These are phyloP conservation scores for Entomortierella chlamydospora DNA, from an alignment of 192 early-diverging fungal genomes.

Conservation along the genomic window DNA sequence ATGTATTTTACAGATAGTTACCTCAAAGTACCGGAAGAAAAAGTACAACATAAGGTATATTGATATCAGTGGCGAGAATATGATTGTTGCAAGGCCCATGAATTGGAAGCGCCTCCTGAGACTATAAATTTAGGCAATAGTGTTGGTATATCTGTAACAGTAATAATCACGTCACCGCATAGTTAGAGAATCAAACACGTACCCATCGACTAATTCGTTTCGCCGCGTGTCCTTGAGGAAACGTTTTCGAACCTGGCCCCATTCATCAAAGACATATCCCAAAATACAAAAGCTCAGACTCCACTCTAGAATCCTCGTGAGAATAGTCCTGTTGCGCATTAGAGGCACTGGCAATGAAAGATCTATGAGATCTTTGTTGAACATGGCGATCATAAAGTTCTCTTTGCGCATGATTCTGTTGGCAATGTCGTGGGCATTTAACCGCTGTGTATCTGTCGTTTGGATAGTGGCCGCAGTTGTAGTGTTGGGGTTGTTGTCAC, in stretches of 20 bases:
- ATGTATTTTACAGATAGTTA: slow-evolving; percentile 50
- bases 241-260: slow-evolving; percentile 82
- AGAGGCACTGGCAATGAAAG: slow-evolving; percentile 77
- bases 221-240: slow-evolving; percentile 83
- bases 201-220: slow-evolving; percentile 75
- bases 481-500: slow-evolving; percentile 73
- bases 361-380: slow-evolving; percentile 92
- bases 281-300: slow-evolving; percentile 89
- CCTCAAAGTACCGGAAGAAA: slow-evolving; percentile 96
- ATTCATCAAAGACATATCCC: slow-evolving; percentile 89
- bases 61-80: slow-evolving; percentile 90
- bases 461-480: slow-evolving; percentile 45
- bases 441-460: slow-evolving; percentile 63
- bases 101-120: slow-evolving; percentile 83
- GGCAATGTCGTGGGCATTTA: slow-evolving; percentile 81
- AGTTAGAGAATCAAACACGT: slow-evolving; percentile 6
- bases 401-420: slow-evolving; percentile 98
- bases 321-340: slow-evolving; percentile 65
- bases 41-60: slow-evolving; percentile 83
- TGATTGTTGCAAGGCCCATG: slow-evolving; percentile 87
- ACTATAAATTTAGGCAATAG: slow-evolving; percentile 24
- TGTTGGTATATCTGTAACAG: not conserved
- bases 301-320: slow-evolving; percentile 94
- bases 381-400: slow-evolving; percentile 96
- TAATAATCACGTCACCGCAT: not conserved